These are phyloP conservation scores for Lotus japonicus DNA, from an alignment of 306 rosid species.

Conservation along the genomic window DNA sequence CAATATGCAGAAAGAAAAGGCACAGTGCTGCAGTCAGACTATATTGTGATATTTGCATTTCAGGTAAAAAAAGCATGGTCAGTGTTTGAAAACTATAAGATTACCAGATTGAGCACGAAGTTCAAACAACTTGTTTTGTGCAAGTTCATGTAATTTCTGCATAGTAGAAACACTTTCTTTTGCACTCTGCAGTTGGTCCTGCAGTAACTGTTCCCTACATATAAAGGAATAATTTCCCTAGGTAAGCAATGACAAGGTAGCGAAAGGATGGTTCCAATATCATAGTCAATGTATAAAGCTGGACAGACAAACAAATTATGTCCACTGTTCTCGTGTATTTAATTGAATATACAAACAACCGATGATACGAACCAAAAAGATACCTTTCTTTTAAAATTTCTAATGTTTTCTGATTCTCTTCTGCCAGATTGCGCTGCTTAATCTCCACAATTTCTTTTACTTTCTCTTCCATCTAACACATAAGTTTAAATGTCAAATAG, in stretches of 20 bases:
- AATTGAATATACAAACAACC: slow-evolving; percentile 6
- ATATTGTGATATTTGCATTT: background rate
- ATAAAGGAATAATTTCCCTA: slow-evolving; percentile 2
- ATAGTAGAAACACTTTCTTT: slow-evolving; percentile 83
- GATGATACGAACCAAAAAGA: slow-evolving; percentile 1
- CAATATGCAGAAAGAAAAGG: background rate
- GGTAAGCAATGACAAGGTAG: background rate
- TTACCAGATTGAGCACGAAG: slow-evolving; percentile 85
- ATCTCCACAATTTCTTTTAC: slow-evolving; percentile 89
- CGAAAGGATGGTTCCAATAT: background rate
- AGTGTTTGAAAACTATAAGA: slow-evolving; percentile 5
- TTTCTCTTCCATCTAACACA: slow-evolving; percentile 82
- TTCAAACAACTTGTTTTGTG: slow-evolving; percentile 85
- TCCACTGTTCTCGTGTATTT: background rate
- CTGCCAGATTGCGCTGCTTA: slow-evolving; percentile 86
- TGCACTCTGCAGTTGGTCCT: slow-evolving; percentile 79
- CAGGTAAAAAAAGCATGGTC: background rate
- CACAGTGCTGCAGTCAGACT: background rate
- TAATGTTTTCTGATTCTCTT: slow-evolving; percentile 82
- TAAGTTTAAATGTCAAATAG: slow-evolving; percentile 10
- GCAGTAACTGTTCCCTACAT: slow-evolving; percentile 72
- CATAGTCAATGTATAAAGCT: too few species aligned
- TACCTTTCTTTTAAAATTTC: slow-evolving; percentile 87
- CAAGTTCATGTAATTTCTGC: slow-evolving; percentile 85
- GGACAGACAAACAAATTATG: too few species aligned